Conservation (phyloP, 139 green algal genomes). For the Chlorella vulgaris region DNA sequence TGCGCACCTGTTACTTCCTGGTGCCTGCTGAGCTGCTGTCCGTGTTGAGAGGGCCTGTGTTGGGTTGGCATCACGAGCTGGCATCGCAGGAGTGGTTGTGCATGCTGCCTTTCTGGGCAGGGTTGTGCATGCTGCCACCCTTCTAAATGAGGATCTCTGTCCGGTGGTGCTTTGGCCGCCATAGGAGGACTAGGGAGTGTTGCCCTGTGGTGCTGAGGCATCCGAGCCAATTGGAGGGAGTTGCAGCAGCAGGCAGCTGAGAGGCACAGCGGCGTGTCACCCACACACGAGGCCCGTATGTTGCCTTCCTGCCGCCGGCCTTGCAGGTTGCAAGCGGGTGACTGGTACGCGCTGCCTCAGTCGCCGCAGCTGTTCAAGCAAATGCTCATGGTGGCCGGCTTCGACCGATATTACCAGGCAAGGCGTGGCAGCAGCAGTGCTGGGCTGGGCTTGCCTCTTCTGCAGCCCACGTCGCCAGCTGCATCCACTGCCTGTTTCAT, state of each 20-base stretch:
- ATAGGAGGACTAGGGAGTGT: too few relatives aligned
- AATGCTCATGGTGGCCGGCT: conserved; percentile 97
- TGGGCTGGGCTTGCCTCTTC: too few relatives aligned
- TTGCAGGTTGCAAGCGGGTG: conserved; percentile 65
- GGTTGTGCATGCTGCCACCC: too few relatives aligned
- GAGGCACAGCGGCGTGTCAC: neutral
- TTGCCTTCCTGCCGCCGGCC: neutral
- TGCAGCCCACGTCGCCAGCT: too few relatives aligned
- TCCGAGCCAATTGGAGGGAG: neutral
- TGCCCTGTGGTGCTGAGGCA: too few relatives aligned
- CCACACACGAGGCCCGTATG: neutral
- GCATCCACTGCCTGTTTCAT: too few relatives aligned
- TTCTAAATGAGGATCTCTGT: too few relatives aligned
- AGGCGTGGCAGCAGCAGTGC: neutral
- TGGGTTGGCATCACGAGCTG: neutral
- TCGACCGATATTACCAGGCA: conserved; percentile 98
- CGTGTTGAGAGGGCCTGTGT: neutral
- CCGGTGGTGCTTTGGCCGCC: too few relatives aligned
- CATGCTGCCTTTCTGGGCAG: too few relatives aligned
- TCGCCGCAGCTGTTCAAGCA: conserved; percentile 99
- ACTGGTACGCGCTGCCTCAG: conserved; percentile 97
- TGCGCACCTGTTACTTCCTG: neutral
- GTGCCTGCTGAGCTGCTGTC: neutral
- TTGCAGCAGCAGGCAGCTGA: too few relatives aligned
- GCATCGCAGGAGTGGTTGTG: too few relatives aligned